A percentile compares a stretch with the other conserved stretches of the same genome.
Conservation (phyloP, 208 protist species). For the Polymyxa betae region DNA sequence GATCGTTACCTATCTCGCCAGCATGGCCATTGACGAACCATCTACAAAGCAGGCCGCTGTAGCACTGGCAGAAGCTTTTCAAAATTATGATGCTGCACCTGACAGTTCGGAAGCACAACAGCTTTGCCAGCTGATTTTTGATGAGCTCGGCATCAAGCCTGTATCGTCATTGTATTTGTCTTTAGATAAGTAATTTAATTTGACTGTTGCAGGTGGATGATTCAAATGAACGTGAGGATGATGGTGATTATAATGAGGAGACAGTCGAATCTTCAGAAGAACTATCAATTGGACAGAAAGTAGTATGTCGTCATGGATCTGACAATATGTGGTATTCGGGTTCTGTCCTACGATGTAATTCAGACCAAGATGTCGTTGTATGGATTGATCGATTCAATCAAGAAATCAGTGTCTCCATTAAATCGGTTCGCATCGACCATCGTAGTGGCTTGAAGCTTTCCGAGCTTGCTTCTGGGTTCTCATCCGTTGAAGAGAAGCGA, state of each 20-base stretch:
- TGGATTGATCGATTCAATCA: background rate
- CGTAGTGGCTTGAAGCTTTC: background rate
- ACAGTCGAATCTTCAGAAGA: background rate
- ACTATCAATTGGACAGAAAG: background rate
- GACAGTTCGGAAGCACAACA: background rate
- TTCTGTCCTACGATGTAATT: background rate
- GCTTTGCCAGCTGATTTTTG: background rate
- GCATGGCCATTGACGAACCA: background rate
- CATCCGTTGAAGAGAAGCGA: background rate
- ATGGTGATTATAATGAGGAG: background rate
- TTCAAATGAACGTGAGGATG: too few species aligned
- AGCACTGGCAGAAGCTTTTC: background rate
- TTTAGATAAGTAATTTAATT: too few species aligned
- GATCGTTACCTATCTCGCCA: background rate
- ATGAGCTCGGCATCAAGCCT: background rate
- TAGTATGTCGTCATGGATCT: background rate
- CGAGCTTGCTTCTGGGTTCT: background rate
- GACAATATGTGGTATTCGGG: constrained; percentile 44
- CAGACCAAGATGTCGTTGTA: background rate
- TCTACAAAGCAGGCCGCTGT: background rate
- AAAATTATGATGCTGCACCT: background rate
- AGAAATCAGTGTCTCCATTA: background rate
- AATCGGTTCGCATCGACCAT: background rate
- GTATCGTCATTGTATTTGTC: background rate
- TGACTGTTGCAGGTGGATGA: too few species aligned